phyloP scores from a whole-genome alignment of 1,284 basidiomycete species.

The Cystobasidium sp. region DNA sequence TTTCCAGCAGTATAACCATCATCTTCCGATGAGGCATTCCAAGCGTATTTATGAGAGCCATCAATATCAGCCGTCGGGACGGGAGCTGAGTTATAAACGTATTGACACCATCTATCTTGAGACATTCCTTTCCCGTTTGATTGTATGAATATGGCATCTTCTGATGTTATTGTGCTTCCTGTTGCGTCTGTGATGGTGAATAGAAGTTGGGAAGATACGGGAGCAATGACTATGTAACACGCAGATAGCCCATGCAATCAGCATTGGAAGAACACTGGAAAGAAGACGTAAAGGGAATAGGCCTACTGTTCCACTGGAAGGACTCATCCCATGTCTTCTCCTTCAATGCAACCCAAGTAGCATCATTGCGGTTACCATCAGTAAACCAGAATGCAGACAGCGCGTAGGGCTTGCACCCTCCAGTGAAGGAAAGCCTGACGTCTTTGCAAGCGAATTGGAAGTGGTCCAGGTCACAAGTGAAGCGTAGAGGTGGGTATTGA shows the following conservation, averaged over 20 bases:
- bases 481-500: slow-evolving; percentile 2
- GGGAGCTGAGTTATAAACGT: slow-evolving; percentile 4
- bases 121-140: slow-evolving; percentile 11
- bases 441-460: slow-evolving; percentile 12
- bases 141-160: slow-evolving; percentile 23
- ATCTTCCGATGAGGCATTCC: background rate
- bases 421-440: slow-evolving; percentile 9
- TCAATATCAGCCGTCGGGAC: slow-evolving; percentile 1
- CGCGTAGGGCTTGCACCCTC: slow-evolving; percentile 24
- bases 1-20: background rate
- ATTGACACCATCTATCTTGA: slow-evolving; percentile 26
- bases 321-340: slow-evolving; percentile 29
- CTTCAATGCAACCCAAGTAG: slow-evolving; percentile 25
- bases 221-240: slow-evolving; percentile 12
- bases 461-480: slow-evolving; percentile 23
- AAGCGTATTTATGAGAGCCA: slow-evolving; percentile 8
- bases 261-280: background rate
- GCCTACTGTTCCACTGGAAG: slow-evolving; percentile 26
- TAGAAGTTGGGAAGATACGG: slow-evolving; percentile 10
- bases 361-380: background rate
- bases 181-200: slow-evolving; percentile 32
- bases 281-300: background rate
- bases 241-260: background rate
- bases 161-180: slow-evolving; percentile 17
- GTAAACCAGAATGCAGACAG: slow-evolving; percentile 23